Base-by-base conservation (phyloP, 148 eudicot genomes). In the Fagopyrum tataricum region DNA sequence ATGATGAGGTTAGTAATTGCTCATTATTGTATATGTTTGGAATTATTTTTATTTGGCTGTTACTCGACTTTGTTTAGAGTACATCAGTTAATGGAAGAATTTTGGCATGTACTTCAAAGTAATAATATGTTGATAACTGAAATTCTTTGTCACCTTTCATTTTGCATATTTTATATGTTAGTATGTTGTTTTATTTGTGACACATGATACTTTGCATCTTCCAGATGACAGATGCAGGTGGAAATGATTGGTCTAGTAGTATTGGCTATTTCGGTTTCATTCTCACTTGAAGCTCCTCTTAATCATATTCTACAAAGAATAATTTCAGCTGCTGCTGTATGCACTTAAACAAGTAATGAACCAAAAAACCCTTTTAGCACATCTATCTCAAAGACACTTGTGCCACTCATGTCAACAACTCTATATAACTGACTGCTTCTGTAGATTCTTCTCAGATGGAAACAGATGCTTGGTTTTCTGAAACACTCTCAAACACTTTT, bases 201-300 rank as follows among this genome's bases (percentile, higher is more conserved):
- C n/a, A 42, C 24, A 31, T 51, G 37, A 15, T 53, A 2, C 21
- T 44, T 42, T 56, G 44, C 70, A 24, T 76, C 47, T 47, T 71
- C 75, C 89, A 94, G 98, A 84, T 94, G 41, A 85, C 83, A 70
- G 84, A 85, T 79, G 75, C 70, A 73, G 84, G 76, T 68, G 87
- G 84, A 80, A 75, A 80, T 82, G 39, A 89, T 85, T 79, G 90
- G 90, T 67, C 71, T 86, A 70, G 80, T 90, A 21, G 87, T 87
- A 46, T 81, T 94, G 79, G 96, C 90, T 66, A 84, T 90, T 79
- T 85, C 98, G 37, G 88, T 86, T 78, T 89, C 97, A 73, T 89
- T 89, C 24, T 86, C 90, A 56, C 49, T 78, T 77, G 91, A 88
- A 73, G 72, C 78, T 52, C 77, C 67, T 18, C 72, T 64, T 3